Conservation (phyloP, 306 rosid species). For the Vigna mungo region DNA sequence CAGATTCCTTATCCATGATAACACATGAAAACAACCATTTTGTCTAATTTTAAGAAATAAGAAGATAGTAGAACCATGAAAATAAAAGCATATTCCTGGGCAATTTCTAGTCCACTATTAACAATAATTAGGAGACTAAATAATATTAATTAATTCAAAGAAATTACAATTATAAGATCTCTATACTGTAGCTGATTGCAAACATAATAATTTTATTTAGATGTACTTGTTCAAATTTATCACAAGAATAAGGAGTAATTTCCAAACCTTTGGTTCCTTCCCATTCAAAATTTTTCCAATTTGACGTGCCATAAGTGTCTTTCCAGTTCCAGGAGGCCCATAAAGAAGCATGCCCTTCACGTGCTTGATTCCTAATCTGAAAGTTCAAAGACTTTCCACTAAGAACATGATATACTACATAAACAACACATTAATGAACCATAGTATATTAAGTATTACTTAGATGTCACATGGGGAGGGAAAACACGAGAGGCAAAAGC, state of each 20-base stretch:
- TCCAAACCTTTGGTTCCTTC: constrained; percentile 93
- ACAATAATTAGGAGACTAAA: constrained; percentile 31
- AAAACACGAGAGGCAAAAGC: constrained; percentile 99
- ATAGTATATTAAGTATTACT: constrained; percentile 60
- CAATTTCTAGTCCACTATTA: constrained; percentile 3
- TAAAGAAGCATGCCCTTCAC: constrained; percentile 96
- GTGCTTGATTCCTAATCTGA: constrained; percentile 96
- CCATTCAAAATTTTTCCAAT: constrained; percentile 97
- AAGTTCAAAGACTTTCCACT: constrained; percentile 52
- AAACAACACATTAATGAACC: constrained; percentile 33
- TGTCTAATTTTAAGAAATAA: constrained; percentile 22
- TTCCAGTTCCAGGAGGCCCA: constrained; percentile 99
- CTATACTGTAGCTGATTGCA: constrained; percentile 28
- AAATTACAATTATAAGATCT: constrained; percentile 18
- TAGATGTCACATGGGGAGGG: constrained; percentile 93
- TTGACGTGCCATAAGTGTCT: constrained; percentile 99
- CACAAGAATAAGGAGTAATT: constrained; percentile 36
- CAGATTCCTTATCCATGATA: constrained; percentile 22
- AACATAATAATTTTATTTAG: constrained; percentile 20
- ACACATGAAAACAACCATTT: constrained; percentile 29
- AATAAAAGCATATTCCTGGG: constrained; percentile 12
- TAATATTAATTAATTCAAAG: constrained; percentile 17
- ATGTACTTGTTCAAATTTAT: constrained; percentile 29
- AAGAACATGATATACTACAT: constrained; percentile 41
- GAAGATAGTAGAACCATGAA: constrained; percentile 9